Evolutionary conservation across 2,329 filamentous ascomycete species (phyloP), one percentile per base, ranked within the genome.

Genomic region (Coniochaeta sp.): DNA sequence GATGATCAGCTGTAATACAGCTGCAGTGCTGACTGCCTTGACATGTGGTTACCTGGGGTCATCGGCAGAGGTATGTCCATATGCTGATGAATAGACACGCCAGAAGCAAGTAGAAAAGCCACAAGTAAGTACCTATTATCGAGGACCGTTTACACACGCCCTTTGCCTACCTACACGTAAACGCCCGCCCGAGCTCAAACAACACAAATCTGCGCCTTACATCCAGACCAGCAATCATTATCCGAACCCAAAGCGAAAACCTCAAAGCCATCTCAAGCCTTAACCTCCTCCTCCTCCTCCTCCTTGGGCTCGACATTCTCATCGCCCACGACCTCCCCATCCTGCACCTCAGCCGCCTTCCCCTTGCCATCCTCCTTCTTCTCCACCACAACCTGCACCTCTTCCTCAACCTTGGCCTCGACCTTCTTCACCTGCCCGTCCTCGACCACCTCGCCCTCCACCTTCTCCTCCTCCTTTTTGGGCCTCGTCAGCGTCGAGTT

Each of bases 261-360:
- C 34, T 12, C 34, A 36, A 14, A 12, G 34, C 34, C 30, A 17
- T 55, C 17, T 55, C n/a, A 36, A 55, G 54, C 73, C 58, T 75
- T 73, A 28, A 74, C 74, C 50, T 52, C 47, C 24, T 30, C 73
- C 58, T 75, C 73, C 26, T 74, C 74, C 50, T 52, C 47, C 24
- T 30, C 47, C 24, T 52, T 73, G 3, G 73, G 69, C 32, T 66
- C 69, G n/a, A 68, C 47, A 22, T 58, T 67, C 7, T 74, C 71
- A 32, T 67, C 71, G 22, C 62, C 65, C 17, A 59, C 19, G 26
- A 58, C 58, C 32, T 61, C 57, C 30, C 55, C 58, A 7, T 56
- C 59, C 65, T 36, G 50, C 59, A 12, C 40, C 30, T 47, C 56
- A 32, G 19, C 57, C 17, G 58, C 58, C 28, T 67, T 58, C 17